Evolutionary conservation across 768 basidiomycete species (phyloP), one percentile per base, ranked within the genome.

Genomic region (Boletus huronensis): DNA sequence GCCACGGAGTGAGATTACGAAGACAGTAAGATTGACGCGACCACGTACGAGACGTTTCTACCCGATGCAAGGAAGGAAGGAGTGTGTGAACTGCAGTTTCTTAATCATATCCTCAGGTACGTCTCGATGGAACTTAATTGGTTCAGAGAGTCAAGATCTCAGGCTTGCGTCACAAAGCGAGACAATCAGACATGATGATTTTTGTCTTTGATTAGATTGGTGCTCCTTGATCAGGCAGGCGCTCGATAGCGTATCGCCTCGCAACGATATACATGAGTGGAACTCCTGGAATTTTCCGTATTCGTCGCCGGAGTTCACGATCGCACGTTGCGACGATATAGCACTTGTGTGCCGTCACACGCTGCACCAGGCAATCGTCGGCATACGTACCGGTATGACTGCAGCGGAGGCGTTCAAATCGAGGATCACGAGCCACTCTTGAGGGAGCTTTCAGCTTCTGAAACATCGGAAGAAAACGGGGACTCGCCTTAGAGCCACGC

Each of bases 281-380:
- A 42, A 97, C 88, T 54, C 94, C 92, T 32, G 91, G 91, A 36
- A 93, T 81, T 72, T 97, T 93, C 39, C 97, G 83, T 74, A 99
- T 88, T 50, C 97, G 81, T 44, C 93, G 78, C 29, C 97, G 83
- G 29, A 99, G 82, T 66, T 98, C 95, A 54, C 95, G 80, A 79
- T 99, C 97, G 66, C 96, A 98, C 23, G 97, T 98, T 5, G 97
- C 97, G 40, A 99, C 95, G 59, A 99, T 87, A 72, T 91, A 98
- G 72, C 95, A 98, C 68, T 92, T 90, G 75, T 95, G 93, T 8
- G 94, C 83, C 3, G 90, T 92, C 10, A 98, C 93, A 31, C 97
- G 88, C 68, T 98, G 92, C 17, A 99, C 90, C 21, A 99, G 82
- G 69, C 97, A 99, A 77, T 99, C 97, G 69, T 99, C 97, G 19